Evolutionary conservation across 1,284 basidiomycete genomes (phyloP), one percentile per base, ranked within the genome.

Genomic region (Xerocomus amazonicus): DNA sequence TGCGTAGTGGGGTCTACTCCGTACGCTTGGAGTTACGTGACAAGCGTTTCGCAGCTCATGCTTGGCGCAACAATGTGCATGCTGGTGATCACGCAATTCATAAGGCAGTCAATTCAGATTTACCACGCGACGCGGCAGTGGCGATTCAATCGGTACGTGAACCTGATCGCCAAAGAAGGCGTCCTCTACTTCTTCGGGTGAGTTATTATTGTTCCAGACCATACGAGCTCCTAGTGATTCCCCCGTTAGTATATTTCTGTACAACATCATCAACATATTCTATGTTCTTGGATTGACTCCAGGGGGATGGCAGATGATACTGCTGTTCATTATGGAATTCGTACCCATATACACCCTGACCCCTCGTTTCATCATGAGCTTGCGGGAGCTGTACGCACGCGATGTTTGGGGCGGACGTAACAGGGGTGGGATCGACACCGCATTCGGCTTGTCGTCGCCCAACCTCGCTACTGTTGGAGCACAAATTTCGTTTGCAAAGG

Each of bases 291-390:
- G 36, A 17, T 43, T 9, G 3, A 7, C 6, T 0, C 50, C 36
- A 4, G 4, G 9, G 2, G 45, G 44, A 13, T 36, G 52, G 50
- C 23, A 31, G 7, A 8, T 44, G 26, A 14, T 36, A 6, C 2
- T 47, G 19, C 27, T 44, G 17, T 9, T 39, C 45, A 17, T 44
- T 26, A 2, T 53, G 16, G 41, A 36, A 23, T 36, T 28, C 7
- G 32, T 43, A 9, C 51, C 51, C 27, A 32, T 51, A 2, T 53
- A 44, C 33, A 41, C 47, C 3, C 37, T 55, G 0, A 26, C 47
- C 19, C 31, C 42, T 32, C 42, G 32, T 26, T 43, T 43, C 42
- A 43, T 34, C 42, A n/a, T 43, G n/a, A 44, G n/a, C 33, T 28
- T 44, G 7, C 27, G 43, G 12, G 16, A 28, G 16, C 8, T 36